phyloP scores from a whole-genome alignment of 2,329 filamentous ascomycete species.

The Cercospora zeae-maydis region DNA sequence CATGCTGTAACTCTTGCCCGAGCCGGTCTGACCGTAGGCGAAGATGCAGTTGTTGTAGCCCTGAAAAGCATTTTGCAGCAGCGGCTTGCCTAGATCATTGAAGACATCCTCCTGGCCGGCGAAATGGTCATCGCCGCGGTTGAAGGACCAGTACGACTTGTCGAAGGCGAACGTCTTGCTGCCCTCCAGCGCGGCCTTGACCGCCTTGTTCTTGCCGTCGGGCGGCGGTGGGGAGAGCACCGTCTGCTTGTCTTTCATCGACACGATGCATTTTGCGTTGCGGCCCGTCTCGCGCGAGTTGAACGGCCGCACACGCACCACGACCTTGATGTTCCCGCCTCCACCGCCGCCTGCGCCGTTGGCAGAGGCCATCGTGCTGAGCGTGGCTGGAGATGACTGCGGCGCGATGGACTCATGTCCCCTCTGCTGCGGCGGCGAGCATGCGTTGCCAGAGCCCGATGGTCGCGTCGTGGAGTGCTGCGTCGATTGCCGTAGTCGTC shows the following conservation, averaged over 20 bases:
- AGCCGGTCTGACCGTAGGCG: conserved; percentile 96
- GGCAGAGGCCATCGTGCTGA: conserved; percentile 27
- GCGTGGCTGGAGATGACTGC: conserved; percentile 1
- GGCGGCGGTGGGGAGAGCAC: conserved; percentile 69
- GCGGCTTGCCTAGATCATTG: conserved; percentile 78
- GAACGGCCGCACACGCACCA: conserved; percentile 93
- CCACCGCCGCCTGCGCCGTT: conserved; percentile 47
- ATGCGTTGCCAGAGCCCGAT: neutral
- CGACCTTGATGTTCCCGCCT: conserved; percentile 86
- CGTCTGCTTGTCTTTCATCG: conserved; percentile 93
- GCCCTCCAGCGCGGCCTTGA: conserved; percentile 61
- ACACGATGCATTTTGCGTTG: conserved; percentile 91
- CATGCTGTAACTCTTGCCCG: conserved; percentile 99
- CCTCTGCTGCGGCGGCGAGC: neutral
- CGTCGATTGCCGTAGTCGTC: neutral
- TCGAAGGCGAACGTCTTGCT: conserved; percentile 93
- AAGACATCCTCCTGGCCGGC: conserved; percentile 89
- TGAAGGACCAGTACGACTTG: conserved; percentile 96
- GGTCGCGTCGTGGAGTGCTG: neutral
- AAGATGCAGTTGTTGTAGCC: conserved; percentile 99
- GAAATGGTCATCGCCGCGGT: conserved; percentile 74
- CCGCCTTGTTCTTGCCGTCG: conserved; percentile 61
- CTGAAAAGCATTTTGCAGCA: conserved; percentile 96
- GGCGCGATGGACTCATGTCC: conserved; percentile 8
- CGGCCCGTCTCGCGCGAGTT: conserved; percentile 82